Base-by-base conservation (phyloP, 73 alveolate species). In the Paramecium sonneborni region DNA sequence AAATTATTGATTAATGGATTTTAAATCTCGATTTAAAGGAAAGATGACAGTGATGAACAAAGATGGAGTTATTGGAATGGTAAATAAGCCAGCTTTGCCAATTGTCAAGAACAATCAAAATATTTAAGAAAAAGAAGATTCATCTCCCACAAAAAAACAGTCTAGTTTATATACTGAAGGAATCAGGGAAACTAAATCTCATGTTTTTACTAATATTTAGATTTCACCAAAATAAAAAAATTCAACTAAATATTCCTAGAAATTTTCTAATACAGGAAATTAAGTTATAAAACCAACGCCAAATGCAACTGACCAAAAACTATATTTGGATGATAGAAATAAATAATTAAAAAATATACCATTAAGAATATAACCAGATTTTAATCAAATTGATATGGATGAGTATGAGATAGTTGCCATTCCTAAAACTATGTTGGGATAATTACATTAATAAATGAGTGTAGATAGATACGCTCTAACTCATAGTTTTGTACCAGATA, bases 361-460 rank as follows among this genome's bases (percentile, higher is more conserved):
- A 26, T 32, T 62, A 30, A 62, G 44, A 62, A 26, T 62, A 30
- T 26, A 62, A 26, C 84, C 39, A 62, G 48, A 62, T 62, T 30
- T 62, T 12, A 62, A 62, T 32, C 24, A 62, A 12, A 32, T 62
- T 2, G 48, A 79, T 41, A 39, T 79, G 76, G 90, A 79, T 43
- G 90, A 79, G 20, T 79, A 30, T 79, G 90, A 79, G 26, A 30
- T 79, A 23, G 90, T 79, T 20, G 90, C 90, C 39, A 79, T 79
- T 12, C 90, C 90, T 9, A 38, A 44, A 62, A 62, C 39, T 10
- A 62, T 62, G 84, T 32, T 62, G 5, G 84, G 84, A 26, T 32
- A 62, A 62, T 21, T 62, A 30, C 9, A 46, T 0, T 12, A 62
- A 62, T 62, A 62, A 62, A 62, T 62, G 39, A 62, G 84, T 62